Percentiles rank a stretch among this genome's conserved stretches.
Evolutionary conservation across 257 asterid genomes (phyloP).

Genomic region (Petunia axillaris): DNA sequence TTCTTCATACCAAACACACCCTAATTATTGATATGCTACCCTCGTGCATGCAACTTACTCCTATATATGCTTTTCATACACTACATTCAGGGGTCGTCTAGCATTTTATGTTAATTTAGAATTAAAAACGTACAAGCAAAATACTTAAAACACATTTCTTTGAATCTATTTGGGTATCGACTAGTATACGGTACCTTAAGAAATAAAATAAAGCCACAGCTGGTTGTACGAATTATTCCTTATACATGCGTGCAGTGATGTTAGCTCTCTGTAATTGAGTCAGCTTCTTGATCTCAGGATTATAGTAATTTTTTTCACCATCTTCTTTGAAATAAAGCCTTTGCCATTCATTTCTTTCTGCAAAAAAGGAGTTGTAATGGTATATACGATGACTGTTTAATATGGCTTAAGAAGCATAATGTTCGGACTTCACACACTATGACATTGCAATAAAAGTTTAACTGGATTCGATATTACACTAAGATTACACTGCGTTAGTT

Average conservation of each 20-base stretch:
- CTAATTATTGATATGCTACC: too few species aligned
- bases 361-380: neutral
- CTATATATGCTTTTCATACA: neutral
- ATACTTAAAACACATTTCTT: neutral
- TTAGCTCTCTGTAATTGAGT: neutral
- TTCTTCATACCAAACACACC: too few species aligned
- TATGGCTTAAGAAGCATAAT: too few species aligned
- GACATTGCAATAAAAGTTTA: too few species aligned
- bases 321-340: neutral
- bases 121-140: neutral
- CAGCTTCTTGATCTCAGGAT: neutral
- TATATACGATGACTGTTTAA: neutral
- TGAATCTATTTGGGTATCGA: neutral
- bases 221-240: neutral
- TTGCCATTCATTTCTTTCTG: neutral
- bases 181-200: neutral
- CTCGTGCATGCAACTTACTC: neutral
- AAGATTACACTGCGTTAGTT: too few species aligned
- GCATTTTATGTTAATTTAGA: neutral
- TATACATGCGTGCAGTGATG: neutral
- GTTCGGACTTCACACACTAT: neutral
- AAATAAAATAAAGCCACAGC: neutral
- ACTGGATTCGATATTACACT: too few species aligned
- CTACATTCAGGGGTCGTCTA: neutral
- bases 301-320: neutral